Evolutionary conservation across 768 basidiomycete species (phyloP), one percentile per base, ranked within the genome.

Genomic region (Leucocoprinus leucothites): DNA sequence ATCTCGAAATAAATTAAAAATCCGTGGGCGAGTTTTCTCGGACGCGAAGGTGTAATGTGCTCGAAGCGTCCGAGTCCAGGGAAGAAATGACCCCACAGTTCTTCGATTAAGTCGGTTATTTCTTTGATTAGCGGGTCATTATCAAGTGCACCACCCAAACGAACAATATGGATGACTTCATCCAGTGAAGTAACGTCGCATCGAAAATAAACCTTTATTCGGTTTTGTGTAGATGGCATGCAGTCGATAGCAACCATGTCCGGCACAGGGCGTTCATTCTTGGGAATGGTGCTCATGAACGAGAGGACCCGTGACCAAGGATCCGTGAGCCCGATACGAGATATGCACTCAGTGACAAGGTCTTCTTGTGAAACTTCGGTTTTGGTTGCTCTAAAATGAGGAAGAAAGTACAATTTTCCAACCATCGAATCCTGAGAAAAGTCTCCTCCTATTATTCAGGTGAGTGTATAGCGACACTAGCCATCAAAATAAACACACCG

Each of bases 191-290:
- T 58, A 16, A 56, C 60, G 19, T 53, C 48, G 7, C 58, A 57
- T 21, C 60, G 60, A 11, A 54, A 58, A 44, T 61, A 59, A 13
- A 61, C 52, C 44, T 61, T 61, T 2, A 58, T 53, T 9, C 60
- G 50, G 45, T 61, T 61, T 19, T 53, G 51, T 31, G 50, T 47
- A 4, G 60, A 50, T 11, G 51, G 48, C 9, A 59, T 40, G 44
- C 58, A 59, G 35, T 61, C 60, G 7, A 61, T 53, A 13, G 60
- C 58, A 7, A 61, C 44, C 56, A 61, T 61, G 19, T 61, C 60
- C 16, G 48, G 49, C 8, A 53, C 45, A 1, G 58, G 50, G 9
- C 56, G 58, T 6, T 45, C 45, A 43, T 25, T 35, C 19, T 38
- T 6, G 9, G 57, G 57, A 14, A 58, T 47, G 0, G 51, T 52